Base-by-base conservation (phyloP, 768 basidiomycete species). In the Boletus eberwhitei region DNA sequence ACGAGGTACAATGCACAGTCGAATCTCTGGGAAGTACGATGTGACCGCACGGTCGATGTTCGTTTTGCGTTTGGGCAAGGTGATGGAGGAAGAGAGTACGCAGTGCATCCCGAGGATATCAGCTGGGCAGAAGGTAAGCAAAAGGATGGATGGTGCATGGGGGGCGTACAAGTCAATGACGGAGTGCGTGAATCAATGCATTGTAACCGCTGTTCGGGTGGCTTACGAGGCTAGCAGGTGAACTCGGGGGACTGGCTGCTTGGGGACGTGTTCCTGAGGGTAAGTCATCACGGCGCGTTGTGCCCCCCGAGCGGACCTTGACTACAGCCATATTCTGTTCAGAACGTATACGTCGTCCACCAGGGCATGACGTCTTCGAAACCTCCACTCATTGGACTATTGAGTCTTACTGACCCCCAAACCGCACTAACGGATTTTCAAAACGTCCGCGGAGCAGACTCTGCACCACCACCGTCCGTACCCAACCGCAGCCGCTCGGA, bases 221-320 rank as follows among this genome's bases (percentile, higher is more conserved):
- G 43, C 59, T 59, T 17, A 67, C 22, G 21, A 34, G 13, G 37
- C 4, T 31, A 26, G 26, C 55, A 80, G 78, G 72, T 81, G n/a
- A 72, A 75, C 58, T 78, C 80, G 13, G 81, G 77, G 5, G 84
- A 85, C 66, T 86, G 82, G 82, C 70, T 86, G 6, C 72, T 84
- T 19, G 83, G 82, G n/a, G 82, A 82, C 50, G 72, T 75, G 17
- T 84, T 83, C 53, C 72, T 85, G 52, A 73, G 83, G 59, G 82
- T 79, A 54, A 52, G 75, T 70, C 26, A 21, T 69, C 22, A 22
- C 1, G 22, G 32, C 4, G 22, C 13, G 17, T n/a, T 26, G 19
- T 32, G 17, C n/a, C 17, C 4, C 44, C 13, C 7, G 4, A 13
- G 8, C 12, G 12, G 3, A 3, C 57, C 58, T 24, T 54, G 43